Evolutionary conservation across 2,329 filamentous ascomycete species (phyloP).

Genomic region (Fusarium longipes): DNA sequence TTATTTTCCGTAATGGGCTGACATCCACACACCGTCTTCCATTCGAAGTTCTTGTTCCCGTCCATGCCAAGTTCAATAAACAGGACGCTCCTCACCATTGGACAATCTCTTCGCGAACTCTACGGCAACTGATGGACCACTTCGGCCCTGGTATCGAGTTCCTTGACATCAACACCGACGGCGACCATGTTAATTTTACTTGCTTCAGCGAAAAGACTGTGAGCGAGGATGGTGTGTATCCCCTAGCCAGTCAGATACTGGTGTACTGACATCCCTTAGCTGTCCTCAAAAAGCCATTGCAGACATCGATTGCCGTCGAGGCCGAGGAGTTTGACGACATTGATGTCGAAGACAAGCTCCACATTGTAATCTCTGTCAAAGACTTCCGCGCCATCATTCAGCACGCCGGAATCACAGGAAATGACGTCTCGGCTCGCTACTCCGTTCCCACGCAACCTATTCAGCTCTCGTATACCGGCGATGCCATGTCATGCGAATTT

Average conservation of each 20-base stretch:
- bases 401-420: slow-evolving; percentile 76
- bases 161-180: slow-evolving; percentile 80
- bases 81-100: slow-evolving; percentile 75
- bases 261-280: slow-evolving; percentile 57
- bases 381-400: slow-evolving; percentile 84
- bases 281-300: slow-evolving; percentile 81
- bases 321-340: slow-evolving; percentile 82
- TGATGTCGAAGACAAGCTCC: slow-evolving; percentile 77
- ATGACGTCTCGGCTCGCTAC: slow-evolving; percentile 75
- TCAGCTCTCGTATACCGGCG: slow-evolving; percentile 76
- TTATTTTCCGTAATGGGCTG: slow-evolving; percentile 79
- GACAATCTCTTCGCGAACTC: slow-evolving; percentile 75
- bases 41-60: slow-evolving; percentile 78
- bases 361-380: slow-evolving; percentile 84
- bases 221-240: slow-evolving; percentile 63
- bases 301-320: slow-evolving; percentile 82
- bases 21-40: slow-evolving; percentile 81
- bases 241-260: background rate
- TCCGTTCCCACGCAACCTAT: slow-evolving; percentile 77
- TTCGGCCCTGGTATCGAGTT: slow-evolving; percentile 85
- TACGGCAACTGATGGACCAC: slow-evolving; percentile 82
- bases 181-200: slow-evolving; percentile 79
- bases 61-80: slow-evolving; percentile 80
- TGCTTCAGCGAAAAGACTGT: slow-evolving; percentile 85
- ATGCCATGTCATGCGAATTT: slow-evolving; percentile 78